phyloP scores from a whole-genome alignment of 257 asterid species.

The Solanum pimpinellifolium region DNA sequence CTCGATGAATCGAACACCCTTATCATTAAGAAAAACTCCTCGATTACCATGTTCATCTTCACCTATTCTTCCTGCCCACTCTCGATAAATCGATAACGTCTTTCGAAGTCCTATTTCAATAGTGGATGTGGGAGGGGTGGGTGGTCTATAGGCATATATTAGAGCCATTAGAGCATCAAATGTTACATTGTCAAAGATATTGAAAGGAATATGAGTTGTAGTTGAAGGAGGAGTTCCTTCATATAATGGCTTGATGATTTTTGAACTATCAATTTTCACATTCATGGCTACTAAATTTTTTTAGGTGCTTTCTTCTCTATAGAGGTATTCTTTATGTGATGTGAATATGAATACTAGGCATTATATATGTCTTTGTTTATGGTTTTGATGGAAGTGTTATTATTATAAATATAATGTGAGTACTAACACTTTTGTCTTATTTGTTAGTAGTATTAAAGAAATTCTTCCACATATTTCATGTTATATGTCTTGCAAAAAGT shows the following conservation, averaged over 20 bases:
- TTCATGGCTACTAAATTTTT: constrained; percentile 18
- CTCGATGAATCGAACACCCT: constrained; percentile 62
- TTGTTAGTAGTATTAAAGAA: no score
- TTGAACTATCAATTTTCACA: constrained; percentile 44
- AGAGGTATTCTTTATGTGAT: no score
- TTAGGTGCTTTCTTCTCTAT: neutral
- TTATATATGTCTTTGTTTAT: no score
- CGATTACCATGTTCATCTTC: constrained; percentile 26
- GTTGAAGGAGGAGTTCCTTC: constrained; percentile 34
- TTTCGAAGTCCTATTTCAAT: constrained; percentile 51
- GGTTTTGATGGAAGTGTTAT: no score
- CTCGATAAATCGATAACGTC: constrained; percentile 44
- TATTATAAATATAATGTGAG: no score
- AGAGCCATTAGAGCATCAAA: constrained; percentile 53
- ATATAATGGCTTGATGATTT: constrained; percentile 50
- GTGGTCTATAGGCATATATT: constrained; percentile 60
- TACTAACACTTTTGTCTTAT: no score
- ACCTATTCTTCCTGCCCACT: constrained; percentile 68
- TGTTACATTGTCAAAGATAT: constrained; percentile 57
- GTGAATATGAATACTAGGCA: neutral
- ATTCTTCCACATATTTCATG: no score
- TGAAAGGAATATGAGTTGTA: constrained; percentile 23
- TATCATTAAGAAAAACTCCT: constrained; percentile 40
- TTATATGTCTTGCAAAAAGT: no score
- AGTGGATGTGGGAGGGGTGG: constrained; percentile 34